phyloP scores from a whole-genome alignment of 805 yeast species.

The Zygosaccharomyces bailii region DNA sequence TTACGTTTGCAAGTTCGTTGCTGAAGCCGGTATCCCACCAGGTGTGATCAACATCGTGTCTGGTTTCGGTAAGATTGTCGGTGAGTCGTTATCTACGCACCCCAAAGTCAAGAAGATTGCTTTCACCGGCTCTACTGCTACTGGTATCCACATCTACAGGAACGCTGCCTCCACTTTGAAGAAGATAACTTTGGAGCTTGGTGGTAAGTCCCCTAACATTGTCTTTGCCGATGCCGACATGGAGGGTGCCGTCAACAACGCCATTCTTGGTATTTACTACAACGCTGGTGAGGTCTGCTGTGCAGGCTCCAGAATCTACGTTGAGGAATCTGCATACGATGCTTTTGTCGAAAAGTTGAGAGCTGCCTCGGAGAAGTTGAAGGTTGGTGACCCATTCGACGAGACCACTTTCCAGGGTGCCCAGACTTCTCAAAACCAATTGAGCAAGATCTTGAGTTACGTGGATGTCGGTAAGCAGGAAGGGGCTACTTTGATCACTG shows the following conservation, averaged over 20 bases:
- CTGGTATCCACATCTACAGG: conserved; percentile 80
- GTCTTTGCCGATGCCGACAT: conserved; percentile 83
- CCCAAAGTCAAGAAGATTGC: conserved; percentile 84
- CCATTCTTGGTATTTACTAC: conserved; percentile 80
- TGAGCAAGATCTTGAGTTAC: conserved; percentile 71
- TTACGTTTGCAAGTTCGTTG: conserved; percentile 61
- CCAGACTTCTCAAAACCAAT: conserved; percentile 78
- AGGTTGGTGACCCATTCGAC: conserved; percentile 83
- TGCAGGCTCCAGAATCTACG: conserved; percentile 89
- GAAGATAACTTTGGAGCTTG: conserved; percentile 90
- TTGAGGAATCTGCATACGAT: conserved; percentile 83
- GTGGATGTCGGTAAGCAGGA: conserved; percentile 74
- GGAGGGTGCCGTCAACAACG: conserved; percentile 68
- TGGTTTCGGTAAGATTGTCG: conserved; percentile 84
- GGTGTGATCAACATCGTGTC: conserved; percentile 87
- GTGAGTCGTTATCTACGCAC: conserved; percentile 75
- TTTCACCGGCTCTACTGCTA: conserved; percentile 91
- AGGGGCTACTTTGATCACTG: conserved; percentile 74
- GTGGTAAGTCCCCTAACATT: conserved; percentile 94
- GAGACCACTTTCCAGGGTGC: conserved; percentile 84
- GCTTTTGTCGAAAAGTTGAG: conserved; percentile 61
- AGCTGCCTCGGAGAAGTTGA: conserved; percentile 49
- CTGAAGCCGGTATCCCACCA: conserved; percentile 85
- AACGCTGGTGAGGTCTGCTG: conserved; percentile 96
- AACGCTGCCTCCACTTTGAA: conserved; percentile 78